A percentile compares a stretch with the other conserved stretches of the same genome.
These are phyloP conservation scores for Alnus rubra DNA, from an alignment of 306 rosid genomes.

Conservation along the genomic window DNA sequence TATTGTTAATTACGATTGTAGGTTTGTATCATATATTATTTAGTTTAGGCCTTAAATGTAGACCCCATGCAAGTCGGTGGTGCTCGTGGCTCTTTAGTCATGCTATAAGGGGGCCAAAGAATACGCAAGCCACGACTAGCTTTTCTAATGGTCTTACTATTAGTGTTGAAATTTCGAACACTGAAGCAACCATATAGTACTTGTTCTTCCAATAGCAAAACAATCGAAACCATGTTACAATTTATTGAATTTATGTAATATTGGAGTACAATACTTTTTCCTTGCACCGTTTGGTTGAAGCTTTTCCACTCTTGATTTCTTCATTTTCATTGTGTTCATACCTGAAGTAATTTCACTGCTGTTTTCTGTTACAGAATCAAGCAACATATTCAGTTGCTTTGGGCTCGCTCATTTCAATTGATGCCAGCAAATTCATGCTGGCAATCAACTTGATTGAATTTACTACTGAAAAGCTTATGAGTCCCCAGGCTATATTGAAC, in stretches of 20 bases:
- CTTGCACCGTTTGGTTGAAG: not conserved
- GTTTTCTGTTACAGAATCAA: conserved; percentile 30
- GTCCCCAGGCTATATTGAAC: conserved; percentile 38
- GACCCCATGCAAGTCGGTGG: not conserved
- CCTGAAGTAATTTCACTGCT: conserved; percentile 14
- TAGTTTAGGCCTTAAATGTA: not conserved
- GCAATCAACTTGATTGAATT: conserved; percentile 41
- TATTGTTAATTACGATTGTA: not conserved
- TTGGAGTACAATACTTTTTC: not conserved
- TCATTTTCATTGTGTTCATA: not conserved
- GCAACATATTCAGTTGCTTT: conserved; percentile 27
- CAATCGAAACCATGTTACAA: not conserved
- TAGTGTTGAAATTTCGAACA: not conserved
- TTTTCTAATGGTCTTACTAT: not conserved
- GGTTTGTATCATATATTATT: not conserved
- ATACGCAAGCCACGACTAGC: not conserved
- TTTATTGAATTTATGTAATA: not conserved
- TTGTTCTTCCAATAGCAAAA: not conserved
- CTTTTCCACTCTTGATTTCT: not conserved
- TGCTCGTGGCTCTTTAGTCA: not conserved
- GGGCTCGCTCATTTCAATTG: conserved; percentile 32
- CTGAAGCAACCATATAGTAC: not conserved
- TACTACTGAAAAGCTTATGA: conserved; percentile 42
- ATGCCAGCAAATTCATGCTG: conserved; percentile 81
- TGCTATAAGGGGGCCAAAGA: not conserved